phyloP scores from a whole-genome alignment of 2,329 filamentous ascomycete genomes.

The Sporothrix humicola region DNA sequence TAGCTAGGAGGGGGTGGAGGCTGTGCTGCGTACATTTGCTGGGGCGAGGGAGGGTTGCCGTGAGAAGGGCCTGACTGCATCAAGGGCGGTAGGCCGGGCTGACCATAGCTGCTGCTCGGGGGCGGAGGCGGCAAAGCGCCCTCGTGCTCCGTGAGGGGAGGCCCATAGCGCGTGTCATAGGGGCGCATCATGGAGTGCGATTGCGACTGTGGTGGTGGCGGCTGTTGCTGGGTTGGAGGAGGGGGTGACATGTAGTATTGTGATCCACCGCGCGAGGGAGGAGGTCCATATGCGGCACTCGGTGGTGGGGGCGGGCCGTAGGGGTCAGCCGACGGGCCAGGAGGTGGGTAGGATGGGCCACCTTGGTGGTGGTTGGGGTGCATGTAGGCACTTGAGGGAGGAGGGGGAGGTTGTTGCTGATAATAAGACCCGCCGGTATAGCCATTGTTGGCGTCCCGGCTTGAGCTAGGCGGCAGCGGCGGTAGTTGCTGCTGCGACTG shows the following conservation, averaged over 20 bases:
- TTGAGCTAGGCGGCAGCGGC: slow-evolving; percentile 1
- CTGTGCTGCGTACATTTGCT: not conserved
- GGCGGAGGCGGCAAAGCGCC: slow-evolving; percentile 9
- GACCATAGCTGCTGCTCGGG: slow-evolving; percentile 15
- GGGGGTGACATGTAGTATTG: slow-evolving; percentile 37
- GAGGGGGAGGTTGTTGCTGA: not conserved
- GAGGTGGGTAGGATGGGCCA: slow-evolving; percentile 17
- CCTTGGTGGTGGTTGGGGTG: slow-evolving; percentile 26
- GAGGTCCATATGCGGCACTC: slow-evolving; percentile 25
- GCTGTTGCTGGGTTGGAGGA: slow-evolving; percentile 22
- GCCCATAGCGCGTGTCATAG: slow-evolving; percentile 27
- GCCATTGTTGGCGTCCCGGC: slow-evolving; percentile 15
- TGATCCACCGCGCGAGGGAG: slow-evolving; percentile 21
- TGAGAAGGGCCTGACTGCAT: not conserved
- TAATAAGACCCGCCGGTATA: slow-evolving; percentile 10
- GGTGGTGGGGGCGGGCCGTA: slow-evolving; percentile 28
- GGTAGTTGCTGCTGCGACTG: slow-evolving; percentile 23
- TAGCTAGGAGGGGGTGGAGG: not conserved
- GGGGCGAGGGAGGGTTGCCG: slow-evolving; percentile 16
- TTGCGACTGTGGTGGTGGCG: not conserved
- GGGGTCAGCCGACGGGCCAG: slow-evolving; percentile 16
- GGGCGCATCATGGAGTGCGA: slow-evolving; percentile 21
- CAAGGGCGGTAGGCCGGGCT: slow-evolving; percentile 20
- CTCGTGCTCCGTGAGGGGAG: not conserved
- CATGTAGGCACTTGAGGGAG: slow-evolving; percentile 8